A percentile compares a stretch with the other conserved stretches of the same genome.
Conservation (phyloP, 495 filamentous ascomycete genomes). For the Staphylotrichum longicolle region DNA sequence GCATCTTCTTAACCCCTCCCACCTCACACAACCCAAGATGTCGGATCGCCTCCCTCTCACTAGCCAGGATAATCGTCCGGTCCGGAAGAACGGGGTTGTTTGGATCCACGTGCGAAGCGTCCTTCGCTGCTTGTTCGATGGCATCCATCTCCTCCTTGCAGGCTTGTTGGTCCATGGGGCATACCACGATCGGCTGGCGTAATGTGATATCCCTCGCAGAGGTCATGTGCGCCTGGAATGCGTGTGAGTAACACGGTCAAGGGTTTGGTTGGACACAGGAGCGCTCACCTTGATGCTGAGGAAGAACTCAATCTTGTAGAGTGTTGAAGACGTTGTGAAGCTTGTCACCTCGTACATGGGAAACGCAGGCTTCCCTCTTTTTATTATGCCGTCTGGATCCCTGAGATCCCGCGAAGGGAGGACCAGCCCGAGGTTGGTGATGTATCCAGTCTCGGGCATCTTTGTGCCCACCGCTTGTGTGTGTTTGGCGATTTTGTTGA, state of each 20-base stretch:
- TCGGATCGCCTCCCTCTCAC: conserved; percentile 71
- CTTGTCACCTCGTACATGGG: conserved; percentile 83
- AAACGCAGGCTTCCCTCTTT: conserved; percentile 79
- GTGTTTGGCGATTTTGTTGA: conserved; percentile 81
- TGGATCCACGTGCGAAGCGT: conserved; percentile 79
- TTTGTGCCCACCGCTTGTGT: conserved; percentile 77
- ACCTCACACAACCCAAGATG: conserved; percentile 82
- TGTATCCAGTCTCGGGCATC: conserved; percentile 81
- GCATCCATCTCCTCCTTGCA: conserved; percentile 99
- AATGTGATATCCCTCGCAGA: conserved; percentile 85
- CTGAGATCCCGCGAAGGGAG: conserved; percentile 89
- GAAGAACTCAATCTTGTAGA: conserved; percentile 99
- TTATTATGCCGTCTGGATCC: conserved; percentile 84
- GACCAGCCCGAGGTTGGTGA: conserved; percentile 85
- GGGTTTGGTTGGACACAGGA: background rate
- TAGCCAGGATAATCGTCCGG: conserved; percentile 72
- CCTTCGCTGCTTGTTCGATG: conserved; percentile 91
- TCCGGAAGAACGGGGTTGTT: conserved; percentile 88
- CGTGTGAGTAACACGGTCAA: conserved; percentile 24
- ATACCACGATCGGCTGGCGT: conserved; percentile 92
- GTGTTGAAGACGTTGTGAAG: conserved; percentile 88
- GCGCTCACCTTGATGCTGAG: conserved; percentile 79
- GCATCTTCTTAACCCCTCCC: conserved; percentile 76
- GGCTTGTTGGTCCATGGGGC: conserved; percentile 88
- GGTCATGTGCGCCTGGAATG: conserved; percentile 77